Base-by-base conservation (phyloP, 2,329 filamentous ascomycete genomes). In the Phialocephala sp. region DNA sequence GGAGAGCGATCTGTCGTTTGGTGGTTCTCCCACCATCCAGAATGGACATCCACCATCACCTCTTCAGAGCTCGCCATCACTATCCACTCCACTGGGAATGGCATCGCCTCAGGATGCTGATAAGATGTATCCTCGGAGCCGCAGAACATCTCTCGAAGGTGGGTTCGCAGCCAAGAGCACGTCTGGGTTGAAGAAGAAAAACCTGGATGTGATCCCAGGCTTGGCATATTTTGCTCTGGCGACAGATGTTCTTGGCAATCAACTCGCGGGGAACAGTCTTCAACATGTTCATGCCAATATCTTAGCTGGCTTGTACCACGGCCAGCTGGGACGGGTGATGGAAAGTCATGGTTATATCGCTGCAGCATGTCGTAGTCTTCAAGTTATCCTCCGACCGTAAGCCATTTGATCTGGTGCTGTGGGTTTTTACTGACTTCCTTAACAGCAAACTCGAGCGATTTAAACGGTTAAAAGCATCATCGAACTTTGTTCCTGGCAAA, bases 141-240 rank as follows among this genome's bases (percentile, higher is more conserved):
- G 86, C 60, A 80, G 85, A 63, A 80, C 81, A 4, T 88, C 85
- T 0, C 75, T 85, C 52, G 83, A 88, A 62, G 70, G 70, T n/a
- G 41, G 32, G 14, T 66, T 63, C 36, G 32, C 62, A 39, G 35
- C 41, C 3, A 59, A 69, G 72, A 24, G 76, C 78, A 61, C 37
- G 47, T 35, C 63, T 50, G 39, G 59, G 27, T 57, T 58, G 32
- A 71, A 62, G 45, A 57, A 67, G 6, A 83, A 85, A 71, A 97
- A 97, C 74, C 84, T 95, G 59, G 93, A 98, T 73, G 85, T 91
- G 8, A 91, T 97, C 67, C 94, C 95, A 0, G 95, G 95, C 0
- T 81, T 98, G 65, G 91, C 93, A 36, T 97, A 97, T 76, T 97
- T 94, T 76, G 91, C 91, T 0, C 89, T 91, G 67, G 94, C 93